phyloP scores from a whole-genome alignment of 1,284 basidiomycete species.

The Moniliophthora roreri region DNA sequence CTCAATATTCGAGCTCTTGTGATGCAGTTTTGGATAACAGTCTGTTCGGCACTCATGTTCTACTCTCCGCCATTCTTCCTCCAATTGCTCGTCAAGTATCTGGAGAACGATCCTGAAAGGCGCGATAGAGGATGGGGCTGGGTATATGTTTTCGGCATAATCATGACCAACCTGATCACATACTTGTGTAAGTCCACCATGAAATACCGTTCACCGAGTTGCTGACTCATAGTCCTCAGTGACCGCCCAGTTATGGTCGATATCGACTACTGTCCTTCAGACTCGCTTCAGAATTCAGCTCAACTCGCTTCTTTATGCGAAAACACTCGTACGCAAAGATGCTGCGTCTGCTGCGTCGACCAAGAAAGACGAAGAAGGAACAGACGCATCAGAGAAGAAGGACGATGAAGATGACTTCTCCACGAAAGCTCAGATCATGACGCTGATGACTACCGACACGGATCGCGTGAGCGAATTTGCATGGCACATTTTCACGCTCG shows the following conservation, averaged over 20 bases:
- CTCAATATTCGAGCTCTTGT: slow-evolving; percentile 47
- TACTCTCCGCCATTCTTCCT: slow-evolving; percentile 82
- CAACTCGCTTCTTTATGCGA: slow-evolving; percentile 85
- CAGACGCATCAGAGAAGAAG: slow-evolving; percentile 35
- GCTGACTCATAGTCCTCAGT: slow-evolving; percentile 27
- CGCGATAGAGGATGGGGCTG: slow-evolving; percentile 68
- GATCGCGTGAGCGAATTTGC: slow-evolving; percentile 86
- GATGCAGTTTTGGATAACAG: slow-evolving; percentile 56
- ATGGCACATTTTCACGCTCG: slow-evolving; percentile 73
- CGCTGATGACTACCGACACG: slow-evolving; percentile 86
- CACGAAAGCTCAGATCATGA: slow-evolving; percentile 90
- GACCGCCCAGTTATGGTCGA: slow-evolving; percentile 63
- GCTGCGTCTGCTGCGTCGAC: slow-evolving; percentile 58
- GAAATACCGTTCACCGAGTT: neutral
- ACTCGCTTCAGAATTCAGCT: slow-evolving; percentile 78
- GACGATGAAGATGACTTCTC: slow-evolving; percentile 79
- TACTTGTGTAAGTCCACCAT: slow-evolving; percentile 51
- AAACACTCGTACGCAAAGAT: slow-evolving; percentile 88
- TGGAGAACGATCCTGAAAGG: slow-evolving; percentile 62
- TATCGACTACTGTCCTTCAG: slow-evolving; percentile 72
- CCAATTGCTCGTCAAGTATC: slow-evolving; percentile 66
- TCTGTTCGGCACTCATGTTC: slow-evolving; percentile 65
- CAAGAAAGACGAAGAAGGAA: slow-evolving; percentile 28
- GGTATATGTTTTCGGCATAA: slow-evolving; percentile 71
- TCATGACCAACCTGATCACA: slow-evolving; percentile 60